Evolutionary conservation across 495 filamentous ascomycete species (phyloP).

Genomic region (Aspergillus funiculosus): DNA sequence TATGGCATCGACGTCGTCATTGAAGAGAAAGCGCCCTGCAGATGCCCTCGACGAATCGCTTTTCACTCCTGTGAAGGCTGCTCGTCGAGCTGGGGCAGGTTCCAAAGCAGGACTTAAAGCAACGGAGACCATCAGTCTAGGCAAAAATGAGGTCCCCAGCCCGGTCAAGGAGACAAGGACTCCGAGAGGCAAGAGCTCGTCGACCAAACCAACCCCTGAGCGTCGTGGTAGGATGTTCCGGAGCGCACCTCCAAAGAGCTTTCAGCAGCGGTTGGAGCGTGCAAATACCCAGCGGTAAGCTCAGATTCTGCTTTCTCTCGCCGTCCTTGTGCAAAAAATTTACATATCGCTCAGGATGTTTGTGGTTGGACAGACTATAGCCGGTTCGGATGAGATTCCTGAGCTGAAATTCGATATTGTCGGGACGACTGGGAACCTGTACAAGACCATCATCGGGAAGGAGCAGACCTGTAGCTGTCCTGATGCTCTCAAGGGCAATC

Average conservation of each 20-base stretch:
- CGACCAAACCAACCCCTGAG: slow-evolving; percentile 22
- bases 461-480: slow-evolving; percentile 65
- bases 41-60: background rate
- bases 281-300: slow-evolving; percentile 41
- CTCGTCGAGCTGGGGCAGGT: background rate
- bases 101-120: background rate
- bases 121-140: slow-evolving; percentile 18
- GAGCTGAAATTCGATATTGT: slow-evolving; percentile 60
- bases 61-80: background rate
- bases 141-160: slow-evolving; percentile 5
- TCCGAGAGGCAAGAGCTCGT: slow-evolving; percentile 15
- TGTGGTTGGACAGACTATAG: slow-evolving; percentile 46
- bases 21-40: slow-evolving; percentile 19
- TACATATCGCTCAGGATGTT: slow-evolving; percentile 46
- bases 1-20: background rate
- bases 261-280: slow-evolving; percentile 36
- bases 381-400: slow-evolving; percentile 34
- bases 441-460: slow-evolving; percentile 52
- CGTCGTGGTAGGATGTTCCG: slow-evolving; percentile 38
- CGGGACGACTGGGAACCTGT: slow-evolving; percentile 72
- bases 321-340: background rate
- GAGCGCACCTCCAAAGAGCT: slow-evolving; percentile 33
- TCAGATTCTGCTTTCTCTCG: background rate
- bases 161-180: slow-evolving; percentile 20
- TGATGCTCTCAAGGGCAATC: slow-evolving; percentile 53